These are phyloP conservation scores for Curvularia eragrostidis DNA, from an alignment of 2,329 filamentous ascomycete genomes.

Conservation along the genomic window DNA sequence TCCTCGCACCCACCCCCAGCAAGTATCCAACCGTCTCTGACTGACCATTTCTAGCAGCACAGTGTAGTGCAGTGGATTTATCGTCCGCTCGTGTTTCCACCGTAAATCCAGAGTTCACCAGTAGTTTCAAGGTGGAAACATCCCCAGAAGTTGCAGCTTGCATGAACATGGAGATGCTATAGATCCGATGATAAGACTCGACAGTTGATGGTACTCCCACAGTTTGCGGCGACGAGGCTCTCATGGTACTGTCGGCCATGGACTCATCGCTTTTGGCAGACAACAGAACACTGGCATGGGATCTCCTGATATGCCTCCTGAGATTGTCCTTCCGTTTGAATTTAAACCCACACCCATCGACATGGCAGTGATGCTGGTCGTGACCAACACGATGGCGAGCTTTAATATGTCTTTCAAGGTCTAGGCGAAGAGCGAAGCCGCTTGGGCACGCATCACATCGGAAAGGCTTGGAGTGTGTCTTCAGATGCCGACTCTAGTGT, in stretches of 20 bases:
- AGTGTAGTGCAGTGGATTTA: slow-evolving; percentile 19
- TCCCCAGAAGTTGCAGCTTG: slow-evolving; percentile 15
- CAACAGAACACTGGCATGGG: background rate
- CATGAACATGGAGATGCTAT: slow-evolving; percentile 1
- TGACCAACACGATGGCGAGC: slow-evolving; percentile 16
- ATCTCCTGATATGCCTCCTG: background rate
- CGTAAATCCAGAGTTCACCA: background rate
- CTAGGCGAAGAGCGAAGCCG: slow-evolving; percentile 12
- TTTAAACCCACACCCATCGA: background rate
- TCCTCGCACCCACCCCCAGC: slow-evolving; percentile 2
- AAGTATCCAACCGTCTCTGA: background rate
- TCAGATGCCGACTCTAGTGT: slow-evolving; percentile 13
- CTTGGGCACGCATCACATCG: slow-evolving; percentile 3
- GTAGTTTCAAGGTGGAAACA: background rate
- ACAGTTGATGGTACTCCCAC: no score
- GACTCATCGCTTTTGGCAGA: background rate
- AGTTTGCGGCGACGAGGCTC: background rate
- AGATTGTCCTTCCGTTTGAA: slow-evolving; percentile 20
- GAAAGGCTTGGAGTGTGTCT: slow-evolving; percentile 16
- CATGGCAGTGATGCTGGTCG: background rate
- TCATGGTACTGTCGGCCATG: background rate
- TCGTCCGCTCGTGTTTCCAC: slow-evolving; percentile 4
- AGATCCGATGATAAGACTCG: background rate
- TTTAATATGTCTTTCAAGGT: slow-evolving; percentile 14
- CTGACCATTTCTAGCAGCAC: slow-evolving; percentile 19